Evolutionary conservation across 108 stramenopile genomes (phyloP).

Genomic region (Cyclotella baltica): DNA sequence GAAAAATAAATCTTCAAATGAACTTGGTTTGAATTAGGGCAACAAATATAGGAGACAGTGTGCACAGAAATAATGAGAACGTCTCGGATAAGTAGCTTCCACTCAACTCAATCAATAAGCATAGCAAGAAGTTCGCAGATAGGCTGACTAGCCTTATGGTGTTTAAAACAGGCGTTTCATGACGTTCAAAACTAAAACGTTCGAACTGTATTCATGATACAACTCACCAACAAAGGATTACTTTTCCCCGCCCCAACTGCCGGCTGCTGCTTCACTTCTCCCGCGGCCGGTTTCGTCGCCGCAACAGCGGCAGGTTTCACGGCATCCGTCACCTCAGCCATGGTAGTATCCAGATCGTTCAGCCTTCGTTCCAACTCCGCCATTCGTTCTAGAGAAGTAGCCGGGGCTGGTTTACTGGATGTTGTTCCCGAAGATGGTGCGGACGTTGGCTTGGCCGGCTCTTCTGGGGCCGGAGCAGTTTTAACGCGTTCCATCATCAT

Average conservation of each 20-base stretch:
- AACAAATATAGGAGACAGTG: too few relatives aligned
- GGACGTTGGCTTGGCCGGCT: constrained; percentile 3
- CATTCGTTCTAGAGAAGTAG: constrained; percentile 50
- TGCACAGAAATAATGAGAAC: too few relatives aligned
- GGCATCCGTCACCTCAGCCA: background rate
- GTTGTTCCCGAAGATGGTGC: background rate
- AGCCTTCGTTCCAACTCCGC: constrained; percentile 76
- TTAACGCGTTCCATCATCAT: constrained; percentile 57
- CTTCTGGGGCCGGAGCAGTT: constrained; percentile 28
- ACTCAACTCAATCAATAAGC: too few relatives aligned
- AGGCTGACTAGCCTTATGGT: too few relatives aligned
- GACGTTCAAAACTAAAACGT: too few relatives aligned
- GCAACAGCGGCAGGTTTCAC: constrained; percentile 28
- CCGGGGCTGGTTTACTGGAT: background rate
- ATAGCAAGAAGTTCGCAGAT: too few relatives aligned
- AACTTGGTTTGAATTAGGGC: too few relatives aligned
- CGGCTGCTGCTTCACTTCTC: constrained; percentile 36
- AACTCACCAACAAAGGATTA: constrained; percentile 74
- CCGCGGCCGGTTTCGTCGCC: constrained; percentile 17
- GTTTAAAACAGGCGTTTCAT: background rate
- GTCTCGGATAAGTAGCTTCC: too few relatives aligned
- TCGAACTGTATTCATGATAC: too few relatives aligned
- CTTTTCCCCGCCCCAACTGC: constrained; percentile 34
- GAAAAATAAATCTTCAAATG: too few relatives aligned
- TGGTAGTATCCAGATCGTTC: constrained; percentile 46